Base-by-base conservation (phyloP, 2,329 filamentous ascomycete genomes). In the Colletotrichum tropicale region DNA sequence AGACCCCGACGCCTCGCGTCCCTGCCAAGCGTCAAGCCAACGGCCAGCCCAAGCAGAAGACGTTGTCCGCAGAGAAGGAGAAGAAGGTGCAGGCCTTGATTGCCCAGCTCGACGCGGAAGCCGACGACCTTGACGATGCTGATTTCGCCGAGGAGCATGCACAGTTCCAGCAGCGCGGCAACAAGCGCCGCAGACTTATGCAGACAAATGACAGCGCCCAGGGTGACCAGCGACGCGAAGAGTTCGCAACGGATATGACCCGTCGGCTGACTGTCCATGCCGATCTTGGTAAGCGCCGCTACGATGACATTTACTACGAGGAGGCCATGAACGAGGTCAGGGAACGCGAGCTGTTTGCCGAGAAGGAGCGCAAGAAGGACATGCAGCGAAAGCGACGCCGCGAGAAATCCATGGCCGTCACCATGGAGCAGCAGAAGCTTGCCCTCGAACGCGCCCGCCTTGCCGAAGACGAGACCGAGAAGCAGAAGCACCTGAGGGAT, bases 311-410 rank as follows among this genome's bases (percentile, higher is more conserved):
- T 61, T 93, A 97, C 83, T 96, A 96, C 81, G 91, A 94, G 21
- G 93, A 94, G 55, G 96, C 97, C 2, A 91, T 96, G 75, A 91
- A 94, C 69, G 94, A 98, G 80, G 96, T 98, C 3, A 94, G 97
- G 79, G 94, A 96, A 77, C 95, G 95, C 78, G 96, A 98, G 83
- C 89, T 98, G 9, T 94, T 94, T 76, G 96, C 96, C 76, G 97
- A 99, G 85, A 99, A 99, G 87, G 97, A 99, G 86, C 95, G 97
- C 78, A 99, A 99, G 88, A 99, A 99, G 88, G 97, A 99, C 82
- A 98, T 99, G 95, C 97, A 99, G 84, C 94, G 97, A 78, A 99
- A 98, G 87, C 92, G 97, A 76, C 93, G 97, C 58, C 94, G 97
- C 21, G 96, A 98, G 84, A 98, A 98, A 87, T 98, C 96, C 6